A percentile compares a stretch with the other conserved stretches of the same genome.
Conservation (phyloP, 108 stramenopile genomes). For the Mediolabrus comicus region DNA sequence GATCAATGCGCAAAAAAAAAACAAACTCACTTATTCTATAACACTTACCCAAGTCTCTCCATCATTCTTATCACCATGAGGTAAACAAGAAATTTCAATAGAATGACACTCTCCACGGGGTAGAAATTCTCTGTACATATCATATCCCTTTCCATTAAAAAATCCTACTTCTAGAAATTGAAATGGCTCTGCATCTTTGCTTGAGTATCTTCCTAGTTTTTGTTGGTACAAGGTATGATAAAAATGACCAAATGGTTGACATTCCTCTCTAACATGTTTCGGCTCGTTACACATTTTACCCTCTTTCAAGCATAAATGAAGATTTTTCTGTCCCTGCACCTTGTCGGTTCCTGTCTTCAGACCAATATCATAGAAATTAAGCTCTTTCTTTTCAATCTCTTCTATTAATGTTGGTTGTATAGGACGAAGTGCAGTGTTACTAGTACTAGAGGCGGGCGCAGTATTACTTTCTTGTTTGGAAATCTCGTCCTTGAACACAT, state of each 20-base stretch:
- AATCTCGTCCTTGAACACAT: conserved; percentile 7
- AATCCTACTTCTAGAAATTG: conserved; percentile 69
- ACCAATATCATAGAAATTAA: conserved; percentile 19
- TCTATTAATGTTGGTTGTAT: neutral
- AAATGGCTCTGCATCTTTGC: conserved; percentile 36
- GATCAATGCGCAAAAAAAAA: too few species aligned
- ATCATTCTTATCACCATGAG: conserved; percentile 39
- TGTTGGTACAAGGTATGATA: conserved; percentile 63
- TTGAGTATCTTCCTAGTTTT: conserved; percentile 37
- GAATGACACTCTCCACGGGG: conserved; percentile 50
- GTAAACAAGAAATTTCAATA: conserved; percentile 57
- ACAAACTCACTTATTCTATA: too few species aligned
- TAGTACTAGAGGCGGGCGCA: conserved; percentile 25
- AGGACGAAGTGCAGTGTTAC: neutral
- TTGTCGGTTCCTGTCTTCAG: conserved; percentile 17
- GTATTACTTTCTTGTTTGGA: conserved; percentile 12
- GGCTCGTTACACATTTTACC: conserved; percentile 3
- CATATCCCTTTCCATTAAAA: conserved; percentile 42
- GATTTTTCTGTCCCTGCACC: neutral
- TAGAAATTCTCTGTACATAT: conserved; percentile 36
- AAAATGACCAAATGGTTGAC: conserved; percentile 47
- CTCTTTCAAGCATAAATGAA: conserved; percentile 10
- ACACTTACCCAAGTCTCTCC: conserved; percentile 64
- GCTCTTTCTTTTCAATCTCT: neutral
- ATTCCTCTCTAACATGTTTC: conserved; percentile 13